A percentile compares a stretch with the other conserved stretches of the same genome.
Conservation (phyloP, 345 rosid genomes). For the Bruguiera parviflora region DNA sequence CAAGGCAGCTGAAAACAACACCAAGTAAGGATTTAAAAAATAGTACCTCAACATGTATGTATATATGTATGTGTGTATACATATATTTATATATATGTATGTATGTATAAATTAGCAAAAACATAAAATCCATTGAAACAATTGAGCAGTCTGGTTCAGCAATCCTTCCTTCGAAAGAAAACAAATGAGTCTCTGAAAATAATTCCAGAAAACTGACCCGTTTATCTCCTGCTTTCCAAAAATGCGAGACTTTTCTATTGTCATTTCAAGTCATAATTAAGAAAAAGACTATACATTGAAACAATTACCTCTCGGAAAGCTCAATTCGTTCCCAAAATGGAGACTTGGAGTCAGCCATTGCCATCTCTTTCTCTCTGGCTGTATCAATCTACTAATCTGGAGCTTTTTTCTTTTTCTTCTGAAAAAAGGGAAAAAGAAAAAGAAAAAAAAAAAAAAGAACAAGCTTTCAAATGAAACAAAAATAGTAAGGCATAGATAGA, state of each 20-base stretch:
- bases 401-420: too few relatives aligned
- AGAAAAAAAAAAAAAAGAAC: too few relatives aligned
- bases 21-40: background rate
- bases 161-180: too few relatives aligned
- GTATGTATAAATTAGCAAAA: background rate
- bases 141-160: too few relatives aligned
- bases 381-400: too few relatives aligned
- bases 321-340: constrained; percentile 48
- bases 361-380: constrained; percentile 7
- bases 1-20: constrained; percentile 48
- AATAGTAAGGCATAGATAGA: too few relatives aligned
- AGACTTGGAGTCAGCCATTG: constrained; percentile 7
- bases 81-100: background rate
- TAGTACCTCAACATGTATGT: background rate
- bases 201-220: too few relatives aligned
- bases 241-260: background rate
- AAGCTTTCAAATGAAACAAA: too few relatives aligned
- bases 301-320: constrained; percentile 39
- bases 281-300: background rate
- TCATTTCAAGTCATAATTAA: background rate
- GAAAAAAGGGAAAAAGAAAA: too few relatives aligned
- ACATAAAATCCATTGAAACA: background rate
- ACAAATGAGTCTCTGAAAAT: too few relatives aligned
- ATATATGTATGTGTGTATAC: background rate
- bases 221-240: background rate